phyloP scores from a whole-genome alignment of 345 rosid species.

The Pistacia atlantica region DNA sequence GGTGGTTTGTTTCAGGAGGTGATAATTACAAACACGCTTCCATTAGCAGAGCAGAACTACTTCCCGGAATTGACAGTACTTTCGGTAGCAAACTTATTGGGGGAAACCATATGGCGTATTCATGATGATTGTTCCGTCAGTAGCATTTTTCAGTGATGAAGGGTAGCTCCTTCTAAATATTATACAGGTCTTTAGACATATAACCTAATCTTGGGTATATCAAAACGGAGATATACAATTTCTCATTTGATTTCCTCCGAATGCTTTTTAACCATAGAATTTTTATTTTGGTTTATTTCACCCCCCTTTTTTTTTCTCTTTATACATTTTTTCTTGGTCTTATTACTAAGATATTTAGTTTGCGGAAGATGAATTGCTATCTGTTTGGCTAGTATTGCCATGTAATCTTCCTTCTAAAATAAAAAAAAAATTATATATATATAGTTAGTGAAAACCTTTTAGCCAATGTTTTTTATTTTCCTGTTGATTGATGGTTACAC shows the following conservation, averaged over 20 bases:
- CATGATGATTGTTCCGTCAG: conserved; percentile 87
- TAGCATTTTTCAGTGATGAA: conserved; percentile 57
- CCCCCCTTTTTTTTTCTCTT: neutral
- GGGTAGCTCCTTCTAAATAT: neutral
- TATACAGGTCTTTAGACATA: too few species aligned
- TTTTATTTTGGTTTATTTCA: neutral
- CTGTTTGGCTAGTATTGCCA: neutral
- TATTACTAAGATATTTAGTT: neutral
- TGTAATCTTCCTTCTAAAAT: neutral
- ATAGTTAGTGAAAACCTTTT: too few species aligned
- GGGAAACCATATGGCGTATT: conserved; percentile 90
- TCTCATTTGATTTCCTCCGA: neutral
- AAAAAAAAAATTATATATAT: neutral
- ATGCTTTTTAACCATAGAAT: neutral
- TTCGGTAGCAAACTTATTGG: conserved; percentile 77
- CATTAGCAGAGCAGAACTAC: conserved; percentile 68
- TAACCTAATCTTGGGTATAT: neutral
- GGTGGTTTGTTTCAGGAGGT: conserved; percentile 83
- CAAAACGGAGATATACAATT: neutral
- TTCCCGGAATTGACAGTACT: conserved; percentile 78
- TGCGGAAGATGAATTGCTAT: neutral
- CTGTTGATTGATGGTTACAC: too few species aligned
- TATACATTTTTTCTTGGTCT: neutral
- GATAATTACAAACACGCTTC: conserved; percentile 76
- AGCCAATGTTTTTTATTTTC: too few species aligned